Base-by-base conservation (phyloP, 441 rosid genomes). In the Bocquillonia castaneifolia region DNA sequence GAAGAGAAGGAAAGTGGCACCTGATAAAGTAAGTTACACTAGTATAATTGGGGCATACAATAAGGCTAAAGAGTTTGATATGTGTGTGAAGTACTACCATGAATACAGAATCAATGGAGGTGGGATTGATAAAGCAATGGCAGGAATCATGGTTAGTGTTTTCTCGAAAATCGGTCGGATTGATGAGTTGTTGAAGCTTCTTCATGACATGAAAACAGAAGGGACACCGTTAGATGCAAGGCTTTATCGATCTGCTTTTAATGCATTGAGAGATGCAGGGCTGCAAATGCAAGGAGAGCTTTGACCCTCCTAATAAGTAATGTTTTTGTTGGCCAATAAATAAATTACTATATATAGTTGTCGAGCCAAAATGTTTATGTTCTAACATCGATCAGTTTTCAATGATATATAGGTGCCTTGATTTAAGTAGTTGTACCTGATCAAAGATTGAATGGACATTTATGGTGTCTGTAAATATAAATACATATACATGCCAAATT, bases 211-310 rank as follows among this genome's bases (percentile, higher is more conserved):
- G 84, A 87, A 82, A 71, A 67, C 70, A 9, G 86, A 85, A 71
- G 85, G 92, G 39, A 86, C 87, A 5, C 61, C 42, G 56, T 71
- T 90, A 4, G 96, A 92, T 73, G 79, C 71, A n/a, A 75, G 96
- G 81, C 93, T 88, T 37, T 83, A 84, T 57, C 42, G 68, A 26
- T 85, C 96, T 15, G 87, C 91, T 72, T 69, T 76, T 70, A 87
- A 87, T 82, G 93, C 96, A 48, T 70, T 90, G 70, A 86, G 84
- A 59, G 98, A 92, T 75, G 87, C 96, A 14, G 96, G 98, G 44
- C 73, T 90, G 53, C 75, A 79, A 59, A 73, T 73, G 32, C 94
- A 88, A 67, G 53, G 84, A 83, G 18, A 83, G 72, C 79, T 86
- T 85, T 61, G 77, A n/a, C n/a, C n/a, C n/a, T n/a, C n/a, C n/a